Conservation (phyloP, 73 alveolate genomes). For the Tetrahymena malaccensis region DNA sequence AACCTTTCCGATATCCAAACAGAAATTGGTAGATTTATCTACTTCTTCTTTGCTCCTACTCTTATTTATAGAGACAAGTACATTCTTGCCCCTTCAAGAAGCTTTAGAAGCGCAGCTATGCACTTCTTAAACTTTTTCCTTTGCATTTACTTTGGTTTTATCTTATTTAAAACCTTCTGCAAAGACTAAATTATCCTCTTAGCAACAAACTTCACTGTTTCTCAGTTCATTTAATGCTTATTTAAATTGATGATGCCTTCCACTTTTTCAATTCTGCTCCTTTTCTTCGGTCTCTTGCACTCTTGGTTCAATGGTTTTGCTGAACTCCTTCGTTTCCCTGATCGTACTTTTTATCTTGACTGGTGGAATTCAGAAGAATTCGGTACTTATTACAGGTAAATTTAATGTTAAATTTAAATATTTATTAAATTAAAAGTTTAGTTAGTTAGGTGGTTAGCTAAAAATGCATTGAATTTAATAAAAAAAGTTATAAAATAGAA, state of each 20-base stretch:
- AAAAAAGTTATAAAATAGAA: too few relatives aligned
- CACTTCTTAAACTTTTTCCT: slow-evolving; percentile 42
- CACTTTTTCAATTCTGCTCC: slow-evolving; percentile 50
- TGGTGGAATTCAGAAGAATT: slow-evolving; percentile 86
- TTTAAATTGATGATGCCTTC: slow-evolving; percentile 64
- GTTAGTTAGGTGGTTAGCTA: too few relatives aligned
- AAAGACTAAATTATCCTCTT: slow-evolving; percentile 46
- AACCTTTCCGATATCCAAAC: slow-evolving; percentile 19
- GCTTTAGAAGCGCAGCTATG: slow-evolving; percentile 9
- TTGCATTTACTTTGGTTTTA: slow-evolving; percentile 46
- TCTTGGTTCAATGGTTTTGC: slow-evolving; percentile 79
- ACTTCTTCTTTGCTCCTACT: slow-evolving; percentile 77
- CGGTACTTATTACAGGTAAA: slow-evolving; percentile 57
- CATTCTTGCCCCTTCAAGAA: slow-evolving; percentile 33
- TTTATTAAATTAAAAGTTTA: neutral
- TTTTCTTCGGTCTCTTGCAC: slow-evolving; percentile 74
- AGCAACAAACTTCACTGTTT: slow-evolving; percentile 19
- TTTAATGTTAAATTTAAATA: neutral
- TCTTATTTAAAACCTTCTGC: slow-evolving; percentile 51
- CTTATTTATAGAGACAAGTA: slow-evolving; percentile 71
- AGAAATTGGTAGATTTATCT: slow-evolving; percentile 51
- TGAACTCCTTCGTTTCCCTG: slow-evolving; percentile 70
- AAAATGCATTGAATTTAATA: too few relatives aligned
- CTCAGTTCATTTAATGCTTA: slow-evolving; percentile 41
- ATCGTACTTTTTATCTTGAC: slow-evolving; percentile 72